phyloP scores from a whole-genome alignment of 1,139 yeast genomes.

The Hanseniaspora sp. region DNA sequence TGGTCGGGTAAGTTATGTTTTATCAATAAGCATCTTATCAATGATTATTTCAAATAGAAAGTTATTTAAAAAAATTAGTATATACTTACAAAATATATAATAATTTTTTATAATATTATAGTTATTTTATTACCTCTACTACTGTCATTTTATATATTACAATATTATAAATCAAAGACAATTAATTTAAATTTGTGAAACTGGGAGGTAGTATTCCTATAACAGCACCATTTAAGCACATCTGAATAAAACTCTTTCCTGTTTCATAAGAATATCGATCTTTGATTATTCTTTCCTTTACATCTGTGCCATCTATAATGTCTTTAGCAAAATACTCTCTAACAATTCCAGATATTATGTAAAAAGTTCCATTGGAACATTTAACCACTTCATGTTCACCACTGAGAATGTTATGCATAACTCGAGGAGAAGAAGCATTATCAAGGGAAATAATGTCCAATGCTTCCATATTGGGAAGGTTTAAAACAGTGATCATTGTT shows the following conservation, averaged over 20 bases:
- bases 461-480: slow-evolving; percentile 6
- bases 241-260: neutral
- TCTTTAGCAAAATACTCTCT: neutral
- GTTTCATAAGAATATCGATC: neutral
- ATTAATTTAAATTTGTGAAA: neutral
- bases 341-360: neutral
- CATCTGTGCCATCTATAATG: neutral
- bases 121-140: too few species aligned
- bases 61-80: too few species aligned
- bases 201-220: neutral
- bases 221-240: neutral
- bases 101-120: too few species aligned
- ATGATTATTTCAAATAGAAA: too few species aligned
- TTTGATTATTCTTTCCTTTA: neutral
- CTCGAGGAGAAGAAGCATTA: neutral
- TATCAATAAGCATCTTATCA: too few species aligned
- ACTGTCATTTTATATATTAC: too few species aligned
- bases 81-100: too few species aligned
- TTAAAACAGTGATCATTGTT: neutral
- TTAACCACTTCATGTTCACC: neutral
- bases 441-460: neutral
- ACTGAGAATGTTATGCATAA: neutral
- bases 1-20: too few species aligned
- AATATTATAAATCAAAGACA: too few species aligned
- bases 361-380: neutral